Evolutionary conservation across 2,329 filamentous ascomycete genomes (phyloP), one percentile per base, ranked within the genome.

Genomic region (Alternaria novae-zelandiae): DNA sequence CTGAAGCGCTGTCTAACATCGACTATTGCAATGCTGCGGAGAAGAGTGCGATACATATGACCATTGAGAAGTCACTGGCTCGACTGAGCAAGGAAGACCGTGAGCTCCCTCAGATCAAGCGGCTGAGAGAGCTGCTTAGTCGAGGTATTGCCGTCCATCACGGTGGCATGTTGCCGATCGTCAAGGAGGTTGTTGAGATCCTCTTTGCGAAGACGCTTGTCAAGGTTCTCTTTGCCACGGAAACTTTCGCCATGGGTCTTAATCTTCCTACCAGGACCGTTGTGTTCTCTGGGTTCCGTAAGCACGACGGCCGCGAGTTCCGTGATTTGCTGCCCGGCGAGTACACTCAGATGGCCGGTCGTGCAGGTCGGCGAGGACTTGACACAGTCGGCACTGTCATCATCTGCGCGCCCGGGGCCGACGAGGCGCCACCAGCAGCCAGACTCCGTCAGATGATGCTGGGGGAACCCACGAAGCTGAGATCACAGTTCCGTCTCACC

Each of bases 191-290:
- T 23, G 96, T 99, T 1, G 96, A 99, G 79, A 97, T 99, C 57
- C 82, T 99, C 15, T 99, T 99, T 73, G 95, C 96, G 0, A 94
- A 93, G 80, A 96, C 94, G 1, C 83, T 99, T 59, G 96, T 99
- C 62, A 99, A 99, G 81, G 92, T 99, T 4, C 86, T 99, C 3
- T 99, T 99, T 75, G 96, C 96, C 0, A 99, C 96, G 0, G 96
- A 99, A 79, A 99, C 96, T 0, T 99, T 99, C 79, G 96, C 96
- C 36, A 99, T 99, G 94, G 96, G 96, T 26, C 86, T 99, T 30
- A 99, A 99, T 76, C 83, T 99, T 60, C 96, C 96, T 0, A 99
- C 96, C 1, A 88, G 96, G 69, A 99, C 96, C 1, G 96, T 99
- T 0, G 95, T 98, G 2, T 99, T 99, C 80, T 98, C 96, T 11